phyloP scores from a whole-genome alignment of 768 basidiomycete genomes.

The Tulasnella sp. region DNA sequence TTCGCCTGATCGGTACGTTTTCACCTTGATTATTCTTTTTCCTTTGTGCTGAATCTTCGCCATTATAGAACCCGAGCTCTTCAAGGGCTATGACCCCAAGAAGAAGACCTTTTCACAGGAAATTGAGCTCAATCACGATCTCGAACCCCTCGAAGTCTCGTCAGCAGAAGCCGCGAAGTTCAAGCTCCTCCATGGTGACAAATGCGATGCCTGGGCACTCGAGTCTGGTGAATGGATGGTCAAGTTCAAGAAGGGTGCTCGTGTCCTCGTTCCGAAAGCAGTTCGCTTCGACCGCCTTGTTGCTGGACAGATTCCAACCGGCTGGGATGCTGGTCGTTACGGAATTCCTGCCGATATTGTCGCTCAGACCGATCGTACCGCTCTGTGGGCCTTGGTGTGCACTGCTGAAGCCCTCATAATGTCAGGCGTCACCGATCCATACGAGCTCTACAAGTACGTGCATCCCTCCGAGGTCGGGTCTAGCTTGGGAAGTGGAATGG shows the following conservation, averaged over 20 bases:
- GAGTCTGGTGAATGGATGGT: constrained; percentile 95
- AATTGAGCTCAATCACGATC: constrained; percentile 90
- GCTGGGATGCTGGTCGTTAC: constrained; percentile 94
- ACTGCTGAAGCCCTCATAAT: constrained; percentile 94
- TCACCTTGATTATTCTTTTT: background rate
- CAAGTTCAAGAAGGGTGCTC: constrained; percentile 97
- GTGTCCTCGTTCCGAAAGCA: constrained; percentile 88
- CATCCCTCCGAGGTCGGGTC: constrained; percentile 97
- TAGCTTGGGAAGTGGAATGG: constrained; percentile 95
- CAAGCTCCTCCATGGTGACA: constrained; percentile 94
- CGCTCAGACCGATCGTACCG: constrained; percentile 86
- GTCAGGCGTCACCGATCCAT: constrained; percentile 97
- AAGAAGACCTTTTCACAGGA: constrained; percentile 98
- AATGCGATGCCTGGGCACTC: constrained; percentile 90
- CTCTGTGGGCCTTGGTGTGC: constrained; percentile 91
- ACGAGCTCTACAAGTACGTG: constrained; percentile 93
- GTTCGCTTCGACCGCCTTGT: constrained; percentile 92
- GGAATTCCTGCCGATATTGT: constrained; percentile 96
- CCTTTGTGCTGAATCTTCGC: background rate
- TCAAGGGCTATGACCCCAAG: constrained; percentile 96
- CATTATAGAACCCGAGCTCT: constrained; percentile 83
- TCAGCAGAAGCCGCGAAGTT: constrained; percentile 89
- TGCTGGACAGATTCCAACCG: constrained; percentile 94
- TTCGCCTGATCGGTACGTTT: constrained; percentile 82
- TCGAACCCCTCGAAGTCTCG: constrained; percentile 92